A percentile compares a stretch with the other conserved stretches of the same genome.
Conservation (phyloP, 176 grass and related monocot species). For the Microstegium vimineum region DNA sequence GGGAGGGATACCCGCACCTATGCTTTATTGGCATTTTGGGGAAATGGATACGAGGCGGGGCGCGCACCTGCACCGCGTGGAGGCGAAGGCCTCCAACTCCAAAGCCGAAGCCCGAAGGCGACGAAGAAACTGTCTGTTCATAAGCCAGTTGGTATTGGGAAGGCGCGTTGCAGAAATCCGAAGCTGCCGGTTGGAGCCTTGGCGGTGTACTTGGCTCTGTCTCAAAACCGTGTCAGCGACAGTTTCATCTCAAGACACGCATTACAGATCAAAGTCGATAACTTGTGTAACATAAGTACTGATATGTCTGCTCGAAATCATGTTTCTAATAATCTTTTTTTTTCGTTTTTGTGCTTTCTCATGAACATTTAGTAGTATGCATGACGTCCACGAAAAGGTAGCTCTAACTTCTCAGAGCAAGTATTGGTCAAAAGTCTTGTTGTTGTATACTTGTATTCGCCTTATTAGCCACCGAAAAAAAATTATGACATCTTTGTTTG, state of each 20-base stretch:
- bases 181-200: no score
- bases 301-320: background rate
- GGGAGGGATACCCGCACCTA: no score
- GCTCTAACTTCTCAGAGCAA: background rate
- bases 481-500: background rate
- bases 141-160: no score
- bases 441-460: background rate
- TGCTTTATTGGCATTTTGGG: background rate
- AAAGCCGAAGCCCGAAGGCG: background rate
- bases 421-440: background rate
- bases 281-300: background rate
- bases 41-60: background rate
- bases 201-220: no score
- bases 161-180: no score
- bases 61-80: background rate
- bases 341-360: background rate
- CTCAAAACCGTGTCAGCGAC: no score
- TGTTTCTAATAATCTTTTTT: background rate
- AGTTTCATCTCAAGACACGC: no score
- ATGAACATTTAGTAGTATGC: conserved; percentile 13
- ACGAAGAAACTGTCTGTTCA: background rate
- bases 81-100: background rate
- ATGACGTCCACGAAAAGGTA: background rate
- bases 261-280: background rate
- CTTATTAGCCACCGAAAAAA: background rate